A percentile compares a stretch with the other conserved stretches of the same genome.
Evolutionary conservation across 2,329 filamentous ascomycete genomes (phyloP).

Genomic region (Exophiala dermatitidis): DNA sequence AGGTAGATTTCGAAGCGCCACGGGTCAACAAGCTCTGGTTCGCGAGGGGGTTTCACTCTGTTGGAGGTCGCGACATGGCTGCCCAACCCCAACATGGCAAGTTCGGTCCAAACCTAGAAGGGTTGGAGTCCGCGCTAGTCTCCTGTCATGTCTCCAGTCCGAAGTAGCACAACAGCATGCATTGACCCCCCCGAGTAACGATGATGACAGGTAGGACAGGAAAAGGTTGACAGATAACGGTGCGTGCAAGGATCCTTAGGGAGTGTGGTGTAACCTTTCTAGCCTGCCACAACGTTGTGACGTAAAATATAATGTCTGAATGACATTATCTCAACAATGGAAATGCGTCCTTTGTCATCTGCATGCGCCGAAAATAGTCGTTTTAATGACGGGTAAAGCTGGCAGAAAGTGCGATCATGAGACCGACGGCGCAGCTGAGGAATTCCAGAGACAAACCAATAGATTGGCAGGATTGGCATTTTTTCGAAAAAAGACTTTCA

Average conservation of each 20-base stretch:
- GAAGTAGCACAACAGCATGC: constrained; percentile 6
- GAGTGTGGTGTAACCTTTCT: background rate
- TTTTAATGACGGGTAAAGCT: background rate
- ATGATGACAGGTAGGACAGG: constrained; percentile 6
- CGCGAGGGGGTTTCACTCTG: constrained; percentile 4
- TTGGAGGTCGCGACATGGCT: constrained; percentile 6
- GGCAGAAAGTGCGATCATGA: constrained; percentile 8
- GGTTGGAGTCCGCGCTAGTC: constrained; percentile 11
- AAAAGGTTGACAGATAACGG: constrained; percentile 19
- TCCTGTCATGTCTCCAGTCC: constrained; percentile 5
- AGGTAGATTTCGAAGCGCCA: constrained; percentile 23
- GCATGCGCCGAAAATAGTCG: constrained; percentile 17
- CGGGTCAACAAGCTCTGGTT: constrained; percentile 12
- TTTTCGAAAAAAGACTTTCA: constrained; percentile 12
- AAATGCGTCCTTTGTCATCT: constrained; percentile 6
- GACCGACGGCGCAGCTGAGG: background rate
- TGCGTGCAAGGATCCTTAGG: constrained; percentile 3
- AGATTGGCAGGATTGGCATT: constrained; percentile 2
- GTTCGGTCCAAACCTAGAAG: constrained; percentile 5
- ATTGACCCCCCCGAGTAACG: background rate
- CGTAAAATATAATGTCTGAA: constrained; percentile 18
- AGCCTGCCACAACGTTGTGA: constrained; percentile 13
- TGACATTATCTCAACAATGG: constrained; percentile 13
- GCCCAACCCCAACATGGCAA: constrained; percentile 22
- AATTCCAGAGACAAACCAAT: constrained; percentile 12